These are phyloP conservation scores for Aleurites moluccanus DNA, from an alignment of 441 rosid species.

Conservation along the genomic window DNA sequence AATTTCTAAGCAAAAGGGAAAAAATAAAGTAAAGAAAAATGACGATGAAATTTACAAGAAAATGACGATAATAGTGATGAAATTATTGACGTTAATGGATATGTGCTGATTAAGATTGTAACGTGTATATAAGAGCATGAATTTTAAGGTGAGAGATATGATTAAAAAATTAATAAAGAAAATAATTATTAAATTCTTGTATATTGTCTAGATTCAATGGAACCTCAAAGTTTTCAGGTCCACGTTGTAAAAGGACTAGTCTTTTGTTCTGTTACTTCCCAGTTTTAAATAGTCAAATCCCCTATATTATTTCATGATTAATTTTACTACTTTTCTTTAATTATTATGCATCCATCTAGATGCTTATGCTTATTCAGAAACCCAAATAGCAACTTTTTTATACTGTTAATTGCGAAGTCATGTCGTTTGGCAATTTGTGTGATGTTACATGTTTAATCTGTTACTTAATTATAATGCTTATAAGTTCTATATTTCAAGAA, in stretches of 20 bases:
- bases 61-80: not conserved
- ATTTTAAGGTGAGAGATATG: not conserved
- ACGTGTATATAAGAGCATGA: not conserved
- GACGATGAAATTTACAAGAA: not conserved
- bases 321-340: not conserved
- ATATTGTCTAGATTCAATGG: constrained; percentile 47
- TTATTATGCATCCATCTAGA: not conserved
- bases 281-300: not conserved
- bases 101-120: not conserved
- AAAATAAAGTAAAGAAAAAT: too few relatives aligned
- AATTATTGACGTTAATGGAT: constrained; percentile 2
- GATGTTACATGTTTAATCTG: too few relatives aligned
- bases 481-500: too few relatives aligned
- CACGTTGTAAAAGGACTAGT: constrained; percentile 13
- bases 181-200: too few relatives aligned
- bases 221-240: constrained; percentile 15
- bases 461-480: too few relatives aligned
- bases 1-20: not conserved
- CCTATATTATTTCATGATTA: constrained; percentile 6
- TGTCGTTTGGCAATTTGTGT: too few relatives aligned
- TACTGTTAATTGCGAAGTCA: too few relatives aligned
- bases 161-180: not conserved
- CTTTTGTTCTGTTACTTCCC: not conserved
- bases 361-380: not conserved
- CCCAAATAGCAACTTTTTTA: too few relatives aligned